phyloP scores from a whole-genome alignment of 768 basidiomycete genomes.

The Boletus tylopilopsis region DNA sequence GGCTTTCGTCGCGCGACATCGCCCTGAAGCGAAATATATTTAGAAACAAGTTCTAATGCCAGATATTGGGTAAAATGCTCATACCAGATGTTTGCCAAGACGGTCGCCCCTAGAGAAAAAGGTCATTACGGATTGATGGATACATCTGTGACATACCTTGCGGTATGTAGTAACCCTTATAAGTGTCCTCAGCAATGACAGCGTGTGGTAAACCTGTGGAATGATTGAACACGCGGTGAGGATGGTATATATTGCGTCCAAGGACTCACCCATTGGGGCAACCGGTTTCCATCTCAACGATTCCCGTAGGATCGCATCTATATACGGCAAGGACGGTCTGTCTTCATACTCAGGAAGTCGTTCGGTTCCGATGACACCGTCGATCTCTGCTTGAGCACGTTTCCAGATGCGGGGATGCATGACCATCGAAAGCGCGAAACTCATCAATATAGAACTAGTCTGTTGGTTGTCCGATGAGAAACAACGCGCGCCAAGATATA shows the following conservation, averaged over 20 bases:
- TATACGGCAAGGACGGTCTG: constrained; percentile 6
- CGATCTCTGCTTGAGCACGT: constrained; percentile 10
- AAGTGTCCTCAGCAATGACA: constrained; percentile 35
- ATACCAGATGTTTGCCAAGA: constrained; percentile 7
- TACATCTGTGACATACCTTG: constrained; percentile 29
- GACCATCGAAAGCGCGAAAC: constrained; percentile 10
- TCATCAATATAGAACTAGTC: constrained; percentile 1
- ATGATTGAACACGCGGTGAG: neutral
- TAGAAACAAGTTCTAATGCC: neutral
- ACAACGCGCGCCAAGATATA: neutral
- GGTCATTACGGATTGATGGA: neutral
- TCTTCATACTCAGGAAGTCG: constrained; percentile 4
- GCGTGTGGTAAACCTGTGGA: constrained; percentile 18
- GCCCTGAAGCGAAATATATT: neutral
- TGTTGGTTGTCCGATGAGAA: neutral
- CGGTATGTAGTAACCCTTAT: constrained; percentile 48
- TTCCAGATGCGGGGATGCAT: constrained; percentile 11
- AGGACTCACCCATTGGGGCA: neutral
- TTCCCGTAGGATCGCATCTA: constrained; percentile 8
- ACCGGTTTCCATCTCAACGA: constrained; percentile 5
- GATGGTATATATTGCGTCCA: neutral
- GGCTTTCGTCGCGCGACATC: neutral
- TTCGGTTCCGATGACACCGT: neutral
- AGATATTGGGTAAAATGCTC: constrained; percentile 1
- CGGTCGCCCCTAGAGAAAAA: constrained; percentile 1